Base-by-base conservation (phyloP, 2,329 filamentous ascomycete species). In the Diplocarpon mali region DNA sequence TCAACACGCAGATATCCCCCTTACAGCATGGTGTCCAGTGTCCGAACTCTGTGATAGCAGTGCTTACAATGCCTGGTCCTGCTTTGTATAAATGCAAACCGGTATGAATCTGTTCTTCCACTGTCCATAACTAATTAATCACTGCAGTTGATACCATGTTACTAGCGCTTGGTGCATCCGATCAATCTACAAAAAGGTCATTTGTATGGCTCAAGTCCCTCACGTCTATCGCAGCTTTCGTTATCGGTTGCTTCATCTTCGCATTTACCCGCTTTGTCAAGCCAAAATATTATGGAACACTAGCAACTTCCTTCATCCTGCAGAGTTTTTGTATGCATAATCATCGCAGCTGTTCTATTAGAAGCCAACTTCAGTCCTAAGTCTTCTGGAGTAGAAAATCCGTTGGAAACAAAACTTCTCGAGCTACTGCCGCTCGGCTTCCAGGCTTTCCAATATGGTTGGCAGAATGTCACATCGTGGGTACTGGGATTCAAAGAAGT, bases 381-480 rank as follows among this genome's bases (percentile, higher is more conserved):
- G 38, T 67, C 68, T n/a, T 54, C 60, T 11, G 56, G 62, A 12
- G 44, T 59, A 42, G 45, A 57, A 13, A 48, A 55, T 13, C 53
- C 52, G 5, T 37, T 34, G 15, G 57, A 60, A 45, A 44, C 63
- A 31, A 55, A 65, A 36, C 65, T 69, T 45, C 64, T 67, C 28
- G 64, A 66, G 12, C 62, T 75, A 30, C 57, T 72, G 1, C 65
- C 66, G 1, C 59, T 75, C 8, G 64, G 59, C 1, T 64, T 72
- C 27, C 62, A 79, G 1, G 72, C 72, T 2, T 85, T 90, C 56
- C 85, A 90, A 65, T 80, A 78, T 51, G 82, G 80, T 44, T 85
- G 84, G 0, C 85, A 90, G 60, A 83, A 84, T 1, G 79, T 88
- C n/a, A 76, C 76, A 0, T 85, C 80, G 55, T 67, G 84, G 3